Conservation (phyloP, 2,329 filamentous ascomycete genomes). For the Ophiobolus disseminans region DNA sequence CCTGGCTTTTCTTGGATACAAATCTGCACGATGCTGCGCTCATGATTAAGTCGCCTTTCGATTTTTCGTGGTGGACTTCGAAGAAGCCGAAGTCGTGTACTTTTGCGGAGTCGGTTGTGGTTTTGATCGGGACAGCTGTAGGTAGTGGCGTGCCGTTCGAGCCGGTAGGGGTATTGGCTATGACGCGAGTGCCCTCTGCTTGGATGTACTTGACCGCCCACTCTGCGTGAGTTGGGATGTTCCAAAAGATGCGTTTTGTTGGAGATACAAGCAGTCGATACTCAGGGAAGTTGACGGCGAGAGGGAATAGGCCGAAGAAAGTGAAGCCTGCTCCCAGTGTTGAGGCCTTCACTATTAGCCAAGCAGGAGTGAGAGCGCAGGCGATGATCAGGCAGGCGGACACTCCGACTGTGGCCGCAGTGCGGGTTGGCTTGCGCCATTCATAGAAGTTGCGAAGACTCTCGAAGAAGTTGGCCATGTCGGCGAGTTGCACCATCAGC, state of each 20-base stretch:
- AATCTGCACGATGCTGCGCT: slow-evolving; percentile 26
- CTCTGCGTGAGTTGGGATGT: slow-evolving; percentile 49
- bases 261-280: slow-evolving; percentile 48
- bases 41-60: slow-evolving; percentile 25
- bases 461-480: slow-evolving; percentile 47
- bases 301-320: slow-evolving; percentile 47
- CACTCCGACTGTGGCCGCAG: slow-evolving; percentile 31
- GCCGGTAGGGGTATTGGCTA: neutral
- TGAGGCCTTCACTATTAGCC: slow-evolving; percentile 38
- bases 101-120: neutral
- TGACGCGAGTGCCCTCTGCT: slow-evolving; percentile 31
- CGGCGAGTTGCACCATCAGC: slow-evolving; percentile 46
- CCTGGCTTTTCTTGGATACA: slow-evolving; percentile 16
- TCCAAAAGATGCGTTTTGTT: slow-evolving; percentile 45
- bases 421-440: slow-evolving; percentile 42
- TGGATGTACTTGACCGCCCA: slow-evolving; percentile 43
- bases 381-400: slow-evolving; percentile 27
- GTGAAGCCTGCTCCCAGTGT: slow-evolving; percentile 38
- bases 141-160: neutral
- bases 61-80: slow-evolving; percentile 20
- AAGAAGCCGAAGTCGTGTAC: slow-evolving; percentile 29
- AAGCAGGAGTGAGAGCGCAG: slow-evolving; percentile 30
- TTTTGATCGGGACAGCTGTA: neutral
- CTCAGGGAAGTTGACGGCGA: slow-evolving; percentile 41
- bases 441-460: slow-evolving; percentile 49